Base-by-base conservation (phyloP, 352 stramenopile genomes). In the Pythium plurisporium region DNA sequence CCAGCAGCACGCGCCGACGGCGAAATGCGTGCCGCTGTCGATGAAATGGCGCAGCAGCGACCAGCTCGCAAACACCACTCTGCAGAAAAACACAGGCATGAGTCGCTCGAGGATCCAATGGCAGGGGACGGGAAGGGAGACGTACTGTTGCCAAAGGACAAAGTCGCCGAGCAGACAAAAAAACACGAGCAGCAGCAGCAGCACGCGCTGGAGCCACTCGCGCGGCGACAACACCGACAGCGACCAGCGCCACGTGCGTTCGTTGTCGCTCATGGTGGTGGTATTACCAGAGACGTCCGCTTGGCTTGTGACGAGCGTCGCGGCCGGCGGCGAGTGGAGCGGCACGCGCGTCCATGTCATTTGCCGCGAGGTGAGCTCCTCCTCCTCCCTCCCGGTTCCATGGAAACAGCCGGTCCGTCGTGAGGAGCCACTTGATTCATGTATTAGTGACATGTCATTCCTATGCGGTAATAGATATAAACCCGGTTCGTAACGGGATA, bases 1-100 rank as follows among this genome's bases (percentile, higher is more conserved):
- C n/a, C n/a, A n/a, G n/a, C n/a, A n/a, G n/a, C n/a, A n/a, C n/a
- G n/a, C n/a, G n/a, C 65, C 68, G 4, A 91, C 76, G 19, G 36
- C 26, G 9, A 78, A 72, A 20, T 91, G 81, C 40, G 74, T 79
- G 15, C 41, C 58, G 47, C 72, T 88, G 65, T 91, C 81, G n/a
- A 87, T 60, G 10, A 89, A 30, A 37, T 89, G 78, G 6, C 76
- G 76, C 29, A 87, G 37, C 33, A 87, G 54, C 50, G 59, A 59
- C 62, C 62, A 70, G 26, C 22, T 40, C 27, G 62, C 17, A 37
- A 65, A 49, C n/a, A 62, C 15, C n/a, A 69, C 44, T 45, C 53
- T 67, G 30, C 2, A 20, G 14, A 23, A 33, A 40, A 2, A 48
- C 8, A 55, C 23, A 44, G 3, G 31, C 17, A 23, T 41, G 4